Evolutionary conservation across 352 stramenopile genomes (phyloP).

Genomic region (Phytophthora megakarya): DNA sequence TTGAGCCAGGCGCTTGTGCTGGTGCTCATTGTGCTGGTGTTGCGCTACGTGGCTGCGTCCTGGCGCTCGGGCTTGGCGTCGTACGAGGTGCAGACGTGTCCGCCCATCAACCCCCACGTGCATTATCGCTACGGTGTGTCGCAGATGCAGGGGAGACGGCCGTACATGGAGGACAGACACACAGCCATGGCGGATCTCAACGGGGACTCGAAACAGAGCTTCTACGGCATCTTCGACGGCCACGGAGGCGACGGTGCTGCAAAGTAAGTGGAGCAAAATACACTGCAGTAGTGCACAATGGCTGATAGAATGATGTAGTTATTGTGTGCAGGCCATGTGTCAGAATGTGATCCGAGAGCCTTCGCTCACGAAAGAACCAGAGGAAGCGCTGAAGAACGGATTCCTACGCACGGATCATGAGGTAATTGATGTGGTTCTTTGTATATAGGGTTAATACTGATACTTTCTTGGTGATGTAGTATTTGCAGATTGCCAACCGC

Average conservation of each 20-base stretch:
- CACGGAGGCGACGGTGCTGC: constrained; percentile 90
- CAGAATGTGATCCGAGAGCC: constrained; percentile 83
- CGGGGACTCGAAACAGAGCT: constrained; percentile 79
- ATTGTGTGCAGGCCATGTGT: constrained; percentile 83
- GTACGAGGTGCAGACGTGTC: constrained; percentile 76
- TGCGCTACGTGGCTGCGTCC: constrained; percentile 65
- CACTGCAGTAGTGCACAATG: constrained; percentile 4
- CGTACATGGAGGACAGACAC: constrained; percentile 93
- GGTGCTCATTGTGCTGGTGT: constrained; percentile 53
- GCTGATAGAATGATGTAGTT: constrained; percentile 40
- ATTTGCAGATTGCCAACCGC: constrained; percentile 83
- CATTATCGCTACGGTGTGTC: constrained; percentile 84
- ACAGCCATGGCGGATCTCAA: constrained; percentile 78
- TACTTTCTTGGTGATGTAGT: constrained; percentile 43
- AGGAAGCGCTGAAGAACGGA: constrained; percentile 74
- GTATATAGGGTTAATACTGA: background rate
- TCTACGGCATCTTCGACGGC: constrained; percentile 95
- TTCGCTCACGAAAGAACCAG: constrained; percentile 65
- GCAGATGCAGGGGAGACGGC: constrained; percentile 82
- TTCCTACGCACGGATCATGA: constrained; percentile 83
- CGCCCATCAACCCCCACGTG: constrained; percentile 74
- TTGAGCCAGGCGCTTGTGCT: constrained; percentile 67
- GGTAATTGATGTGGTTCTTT: constrained; percentile 29
- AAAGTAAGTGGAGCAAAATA: constrained; percentile 54
- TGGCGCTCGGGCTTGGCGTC: constrained; percentile 58